These are phyloP conservation scores for Erodium trifolium DNA, from an alignment of 441 rosid genomes.

Conservation along the genomic window DNA sequence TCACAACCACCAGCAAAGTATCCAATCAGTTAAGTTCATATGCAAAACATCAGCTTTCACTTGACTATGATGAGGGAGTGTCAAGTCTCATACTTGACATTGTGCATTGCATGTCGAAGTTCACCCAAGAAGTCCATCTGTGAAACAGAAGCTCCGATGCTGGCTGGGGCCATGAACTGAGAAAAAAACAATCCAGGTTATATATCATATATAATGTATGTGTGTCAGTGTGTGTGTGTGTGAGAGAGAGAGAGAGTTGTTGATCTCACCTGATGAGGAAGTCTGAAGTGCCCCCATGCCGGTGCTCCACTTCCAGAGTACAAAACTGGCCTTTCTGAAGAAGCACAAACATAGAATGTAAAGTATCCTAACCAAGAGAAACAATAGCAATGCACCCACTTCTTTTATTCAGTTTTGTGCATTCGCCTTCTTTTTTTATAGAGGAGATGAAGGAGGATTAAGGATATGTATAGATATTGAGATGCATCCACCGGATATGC, in stretches of 20 bases:
- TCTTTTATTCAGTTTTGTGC: too few relatives aligned
- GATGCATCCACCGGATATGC: background rate
- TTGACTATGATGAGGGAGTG: background rate
- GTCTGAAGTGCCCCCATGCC: constrained; percentile 36
- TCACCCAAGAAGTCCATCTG: constrained; percentile 46
- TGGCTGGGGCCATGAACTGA: constrained; percentile 34
- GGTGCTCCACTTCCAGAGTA: constrained; percentile 38
- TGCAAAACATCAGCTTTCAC: constrained; percentile 14
- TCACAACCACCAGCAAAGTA: constrained; percentile 15
- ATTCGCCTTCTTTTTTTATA: background rate
- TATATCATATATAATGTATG: constrained; percentile 12
- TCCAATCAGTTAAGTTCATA: background rate
- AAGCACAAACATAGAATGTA: constrained; percentile 7
- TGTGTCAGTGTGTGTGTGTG: too few relatives aligned
- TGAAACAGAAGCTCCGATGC: constrained; percentile 26
- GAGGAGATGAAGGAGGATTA: background rate
- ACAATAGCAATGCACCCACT: too few relatives aligned
- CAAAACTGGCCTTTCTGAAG: constrained; percentile 51
- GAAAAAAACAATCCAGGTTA: constrained; percentile 4
- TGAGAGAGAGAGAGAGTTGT: background rate
- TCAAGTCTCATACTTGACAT: constrained; percentile 25
- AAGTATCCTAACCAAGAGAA: too few relatives aligned
- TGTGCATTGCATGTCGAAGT: constrained; percentile 38
- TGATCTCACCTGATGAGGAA: constrained; percentile 52
- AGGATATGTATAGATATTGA: background rate